Evolutionary conservation across 352 stramenopile species (phyloP), one percentile per base, ranked within the genome.

Genomic region (Phytophthora hibernalis): DNA sequence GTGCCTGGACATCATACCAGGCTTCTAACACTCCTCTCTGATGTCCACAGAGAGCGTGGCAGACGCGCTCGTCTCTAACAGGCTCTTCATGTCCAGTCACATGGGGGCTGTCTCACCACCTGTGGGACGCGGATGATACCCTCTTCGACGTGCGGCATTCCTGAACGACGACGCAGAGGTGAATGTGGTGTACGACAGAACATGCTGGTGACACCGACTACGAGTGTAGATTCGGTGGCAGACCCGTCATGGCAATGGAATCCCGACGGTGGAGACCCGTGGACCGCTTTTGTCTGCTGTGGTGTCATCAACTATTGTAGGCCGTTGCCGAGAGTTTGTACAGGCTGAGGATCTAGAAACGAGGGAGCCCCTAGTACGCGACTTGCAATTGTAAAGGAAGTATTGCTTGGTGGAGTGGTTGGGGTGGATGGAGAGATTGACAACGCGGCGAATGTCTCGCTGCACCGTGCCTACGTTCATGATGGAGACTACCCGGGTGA

Each of bases 251-350:
- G 5, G 45, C 72, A 8, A 69, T 95, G 28, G 77, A 5, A 83
- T 96, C 58, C 82, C 88, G 0, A 30, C 44, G n/a, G 83, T 96
- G 10, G 37, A 77, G 26, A 22, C 76, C 87, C 1, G 81, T 96
- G 45, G 89, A 96, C 52, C 89, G 96, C 42, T 71, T 91, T 20
- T 92, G 87, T 54, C 62, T 96, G 58, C 62, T 95, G 20, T 96
- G 89, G 89, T 96, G 89, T 59, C 82, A 93, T 68, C 82, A 95
- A 26, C 68, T 96, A 28, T 68, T 96, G 12, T 73, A 87, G 22
- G 65, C 63, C 30, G 73, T 96, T 3, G 83, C 85, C 0, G 54
- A 77, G 33, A 92, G 84, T 50, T 67, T 96, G 54, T 68, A 87
- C 38, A 76, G 16, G 65, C 85, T 0, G 74, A 94, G 11, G 79